Evolutionary conservation across 805 yeast species (phyloP), one percentile per base, ranked within the genome.

Genomic region (Cyberlindnera amylophila): DNA sequence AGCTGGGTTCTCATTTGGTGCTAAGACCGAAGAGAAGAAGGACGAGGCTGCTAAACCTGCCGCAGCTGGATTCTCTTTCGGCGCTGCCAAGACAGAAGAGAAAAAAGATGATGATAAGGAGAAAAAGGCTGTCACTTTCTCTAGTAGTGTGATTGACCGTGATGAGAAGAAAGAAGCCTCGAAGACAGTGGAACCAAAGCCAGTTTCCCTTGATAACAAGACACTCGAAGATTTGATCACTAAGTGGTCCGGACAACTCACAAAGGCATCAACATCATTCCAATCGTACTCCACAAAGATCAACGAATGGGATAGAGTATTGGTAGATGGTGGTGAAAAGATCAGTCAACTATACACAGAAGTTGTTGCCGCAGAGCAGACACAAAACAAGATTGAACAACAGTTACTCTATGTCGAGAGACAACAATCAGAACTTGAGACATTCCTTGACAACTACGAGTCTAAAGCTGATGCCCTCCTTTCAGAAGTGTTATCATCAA

Each of bases 391-490:
- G 53, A 82, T 93, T 36, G 98, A 93, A 53, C 96, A 89, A 62
- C 83, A 89, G 31, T 70, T 93, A 42, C 70, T 81, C 32, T 91
- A 89, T 57, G 84, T 93, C 38, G 93, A 85, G 57, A 82, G 83
- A 53, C 98, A 93, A 61, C 99, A 93, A 59, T 87, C 86, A 45
- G 98, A 91, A 56, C 69, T 93, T 37, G 99, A 91, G 46, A 70
- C 75, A 13, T 74, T 91, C 54, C 73, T 93, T 49, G 84, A 84
- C 50, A 82, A 82, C 47, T 90, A 90, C 57, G 98, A 93, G 62
- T 33, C 45, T 1, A 67, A 64, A 47, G 64, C 69, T 0, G 70
- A 65, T 35, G 52, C 61, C 4, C 45, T 65, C 17, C 49, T 67
- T 13, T 55, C 67, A 4, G 71, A 66, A 39, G 65, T 66, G 6